phyloP scores from a whole-genome alignment of 306 rosid species.

The Neltuma alba region DNA sequence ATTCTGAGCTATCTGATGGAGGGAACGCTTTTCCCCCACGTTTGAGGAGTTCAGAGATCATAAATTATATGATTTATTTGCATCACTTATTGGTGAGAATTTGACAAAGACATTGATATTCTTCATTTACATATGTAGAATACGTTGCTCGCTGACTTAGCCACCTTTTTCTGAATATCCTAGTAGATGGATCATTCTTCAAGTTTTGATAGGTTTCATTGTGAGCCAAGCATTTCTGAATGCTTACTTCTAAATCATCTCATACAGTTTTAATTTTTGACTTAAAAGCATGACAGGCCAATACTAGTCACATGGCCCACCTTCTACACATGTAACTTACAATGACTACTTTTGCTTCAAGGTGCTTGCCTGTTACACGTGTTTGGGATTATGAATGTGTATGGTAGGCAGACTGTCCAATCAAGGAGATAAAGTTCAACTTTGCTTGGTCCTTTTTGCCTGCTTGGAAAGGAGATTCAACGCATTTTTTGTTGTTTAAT shows the following conservation, averaged over 20 bases:
- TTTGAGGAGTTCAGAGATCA: not conserved
- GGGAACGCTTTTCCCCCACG: not conserved
- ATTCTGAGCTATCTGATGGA: not conserved
- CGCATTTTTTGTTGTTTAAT: not conserved
- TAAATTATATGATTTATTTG: not conserved
- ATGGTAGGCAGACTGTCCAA: not conserved
- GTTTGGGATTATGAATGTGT: constrained; percentile 17
- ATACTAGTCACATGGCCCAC: not conserved
- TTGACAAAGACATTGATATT: constrained; percentile 12
- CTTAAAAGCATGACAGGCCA: constrained; percentile 3
- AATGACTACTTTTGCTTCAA: not conserved
- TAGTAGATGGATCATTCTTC: constrained; percentile 11
- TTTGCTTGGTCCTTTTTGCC: not conserved
- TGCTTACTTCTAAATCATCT: constrained; percentile 13
- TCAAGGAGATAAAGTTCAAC: not conserved
- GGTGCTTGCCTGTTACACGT: constrained; percentile 13
- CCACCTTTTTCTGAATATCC: not conserved
- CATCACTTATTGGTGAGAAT: constrained; percentile 20
- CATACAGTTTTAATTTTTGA: not conserved
- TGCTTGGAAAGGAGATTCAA: not conserved
- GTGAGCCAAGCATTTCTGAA: not conserved
- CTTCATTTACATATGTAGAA: not conserved
- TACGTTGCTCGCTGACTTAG: constrained; percentile 10
- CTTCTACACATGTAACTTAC: not conserved
- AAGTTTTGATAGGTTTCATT: constrained; percentile 13